Base-by-base conservation (phyloP, 768 basidiomycete species). In the Amanita rubescens region DNA sequence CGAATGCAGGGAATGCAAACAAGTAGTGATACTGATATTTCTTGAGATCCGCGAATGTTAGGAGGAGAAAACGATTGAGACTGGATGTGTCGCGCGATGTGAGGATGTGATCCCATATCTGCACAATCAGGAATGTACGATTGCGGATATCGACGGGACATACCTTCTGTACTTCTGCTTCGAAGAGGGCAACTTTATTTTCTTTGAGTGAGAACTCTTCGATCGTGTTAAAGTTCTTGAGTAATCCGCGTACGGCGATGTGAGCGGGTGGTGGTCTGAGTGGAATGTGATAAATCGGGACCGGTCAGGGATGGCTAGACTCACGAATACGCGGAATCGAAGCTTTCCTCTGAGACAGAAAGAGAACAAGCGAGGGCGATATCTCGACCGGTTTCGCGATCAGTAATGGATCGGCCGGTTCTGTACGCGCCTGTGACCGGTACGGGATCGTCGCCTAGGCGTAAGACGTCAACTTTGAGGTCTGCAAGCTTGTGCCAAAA, bases 21-120 rank as follows among this genome's bases (percentile, higher is more conserved):
- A 95, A 99, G 69, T 97, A 97, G 63, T 86, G 94, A 65, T 93
- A 98, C 59, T 86, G 87, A 75, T 96, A 97, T 67, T 94, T 97
- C 77, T 98, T 99, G 60, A 99, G 83, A 68, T 99, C 96, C 0
- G 96, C 91, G 60, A 85, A 98, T 0, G 94, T 93, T 60, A 99
- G 87, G 48, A 96, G 74, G 19, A 98, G 75, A 71, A 97, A 97
- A 3, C 78, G 78, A 52, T 79, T 88, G 37, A 97, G 74, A 11
- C 75, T 67, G 5, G 79, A 64, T 0, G 81, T 71, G 56, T 82
- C 75, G 41, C 77, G 76, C 51, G 74, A 78, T 27, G 71, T 64
- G 42, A 74, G 57, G 58, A 85, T 79, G 57, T 75, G 71, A 35
- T 82, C 69, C 87, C 86, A 90, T 59, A 91, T 87, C 86, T 90